Evolutionary conservation across 495 filamentous ascomycete species (phyloP), one percentile per base, ranked within the genome.

Genomic region (Penicillium canariense): DNA sequence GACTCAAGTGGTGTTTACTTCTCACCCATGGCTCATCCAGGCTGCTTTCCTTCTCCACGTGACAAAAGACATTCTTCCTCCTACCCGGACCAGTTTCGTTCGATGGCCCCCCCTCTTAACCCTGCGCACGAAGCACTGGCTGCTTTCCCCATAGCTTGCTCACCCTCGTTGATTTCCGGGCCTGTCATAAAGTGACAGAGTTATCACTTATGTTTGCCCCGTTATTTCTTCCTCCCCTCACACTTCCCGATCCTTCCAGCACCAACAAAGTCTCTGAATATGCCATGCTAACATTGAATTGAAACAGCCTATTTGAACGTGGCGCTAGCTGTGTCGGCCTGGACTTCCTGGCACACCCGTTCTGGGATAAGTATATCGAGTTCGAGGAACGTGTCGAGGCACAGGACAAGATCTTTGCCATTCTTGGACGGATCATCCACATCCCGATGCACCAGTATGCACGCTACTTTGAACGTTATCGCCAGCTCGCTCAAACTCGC

Each of bases 351-450:
- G 85, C 91, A 4, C 91, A 97, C 65, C 91, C 90, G 0, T 97
- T 99, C 77, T 99, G 94, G 94, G 95, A 97, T 64, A 97, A 96
- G 72, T 99, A 96, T 62, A 81, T 97, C 48, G 94, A 97, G 62
- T 97, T 91, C 62, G 94, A 97, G 64, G 91, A 96, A 63, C 84
- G 91, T 8, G 74, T 93, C 43, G 91, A 96, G 65, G 87, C 88
- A 0, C 83, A 88, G 27, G 89, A 96, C 55, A 89, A 85, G 66
- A 91, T 97, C 47, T 93, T 96, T 55, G 82, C 81, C 8, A 89
- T 99, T 48, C 79, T 97, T 26, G 81, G 81, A 42, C 89, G 95
- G 31, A 82, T 97, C 39, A 88, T 96, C 45, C 85, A 89, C 63
- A 93, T 99, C 36, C 95, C 95, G 1, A 90, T 96, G 86, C 92